Evolutionary conservation across 1,284 basidiomycete genomes (phyloP).

Genomic region (Sanghuangporus weigelae): DNA sequence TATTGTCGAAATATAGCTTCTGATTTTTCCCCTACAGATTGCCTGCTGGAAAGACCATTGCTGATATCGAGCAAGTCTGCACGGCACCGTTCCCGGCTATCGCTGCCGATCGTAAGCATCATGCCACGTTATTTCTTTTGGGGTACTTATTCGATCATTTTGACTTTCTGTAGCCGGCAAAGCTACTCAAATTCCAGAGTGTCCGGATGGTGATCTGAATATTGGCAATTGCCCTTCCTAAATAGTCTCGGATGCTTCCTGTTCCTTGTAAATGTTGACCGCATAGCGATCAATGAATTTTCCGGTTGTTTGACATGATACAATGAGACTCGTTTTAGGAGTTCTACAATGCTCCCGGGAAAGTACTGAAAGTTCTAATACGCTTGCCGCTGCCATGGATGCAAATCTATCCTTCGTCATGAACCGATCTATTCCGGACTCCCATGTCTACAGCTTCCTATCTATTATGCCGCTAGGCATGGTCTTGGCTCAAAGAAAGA

Average conservation of each 20-base stretch:
- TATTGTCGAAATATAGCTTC: background rate
- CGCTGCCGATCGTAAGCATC: slow-evolving; percentile 9
- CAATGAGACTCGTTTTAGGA: no score
- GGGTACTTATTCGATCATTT: background rate
- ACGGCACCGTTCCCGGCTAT: slow-evolving; percentile 16
- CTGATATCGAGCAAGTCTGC: slow-evolving; percentile 16
- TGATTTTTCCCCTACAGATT: slow-evolving; percentile 1
- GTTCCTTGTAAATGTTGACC: background rate
- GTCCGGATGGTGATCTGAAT: slow-evolving; percentile 16
- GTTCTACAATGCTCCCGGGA: no score
- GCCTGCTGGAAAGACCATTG: slow-evolving; percentile 16
- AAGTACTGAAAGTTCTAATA: no score
- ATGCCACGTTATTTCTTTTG: background rate
- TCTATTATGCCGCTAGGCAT: no score
- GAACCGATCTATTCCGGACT: no score
- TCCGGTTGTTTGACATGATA: background rate
- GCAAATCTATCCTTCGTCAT: no score
- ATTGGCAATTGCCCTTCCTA: slow-evolving; percentile 15
- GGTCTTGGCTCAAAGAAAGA: no score
- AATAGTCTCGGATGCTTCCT: background rate
- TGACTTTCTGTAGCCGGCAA: slow-evolving; percentile 8
- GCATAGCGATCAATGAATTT: background rate
- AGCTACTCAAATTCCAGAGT: slow-evolving; percentile 14
- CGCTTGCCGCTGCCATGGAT: no score
- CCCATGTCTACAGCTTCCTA: no score